phyloP scores from a whole-genome alignment of 805 yeast species.

The Saccharomycopsis sp. region DNA sequence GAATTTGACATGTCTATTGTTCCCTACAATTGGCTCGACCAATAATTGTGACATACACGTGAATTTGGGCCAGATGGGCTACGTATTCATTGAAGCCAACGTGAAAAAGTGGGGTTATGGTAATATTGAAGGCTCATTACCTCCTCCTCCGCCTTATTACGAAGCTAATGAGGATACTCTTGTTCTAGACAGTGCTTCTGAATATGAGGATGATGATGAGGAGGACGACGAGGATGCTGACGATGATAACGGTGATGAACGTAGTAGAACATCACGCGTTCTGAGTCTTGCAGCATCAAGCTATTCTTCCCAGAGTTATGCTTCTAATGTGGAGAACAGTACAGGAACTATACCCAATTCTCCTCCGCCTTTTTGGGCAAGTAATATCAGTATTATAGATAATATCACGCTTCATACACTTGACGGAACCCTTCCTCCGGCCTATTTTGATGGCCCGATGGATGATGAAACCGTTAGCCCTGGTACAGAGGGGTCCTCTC shows the following conservation, averaged over 20 bases:
- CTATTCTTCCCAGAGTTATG: background rate
- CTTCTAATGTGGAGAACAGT: background rate
- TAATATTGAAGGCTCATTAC: constrained; percentile 74
- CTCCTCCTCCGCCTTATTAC: constrained; percentile 92
- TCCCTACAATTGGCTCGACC: constrained; percentile 85
- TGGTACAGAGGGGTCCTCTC: too few species aligned
- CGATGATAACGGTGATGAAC: constrained; percentile 1
- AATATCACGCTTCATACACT: constrained; percentile 20
- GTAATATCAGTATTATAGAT: constrained; percentile 15
- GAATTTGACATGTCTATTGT: constrained; percentile 39
- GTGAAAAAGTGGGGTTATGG: constrained; percentile 95
- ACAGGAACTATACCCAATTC: constrained; percentile 12
- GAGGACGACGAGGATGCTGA: constrained; percentile 29
- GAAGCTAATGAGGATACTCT: constrained; percentile 72
- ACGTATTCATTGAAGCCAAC: constrained; percentile 84
- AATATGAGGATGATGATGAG: constrained; percentile 42
- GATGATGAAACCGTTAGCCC: too few species aligned
- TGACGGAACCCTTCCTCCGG: constrained; percentile 16
- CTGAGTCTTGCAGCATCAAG: background rate
- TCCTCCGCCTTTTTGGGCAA: constrained; percentile 22
- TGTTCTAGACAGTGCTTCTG: constrained; percentile 45
- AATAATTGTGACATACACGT: constrained; percentile 80
- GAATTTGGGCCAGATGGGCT: constrained; percentile 84
- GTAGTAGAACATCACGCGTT: background rate
- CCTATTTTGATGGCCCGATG: constrained; percentile 5